These are phyloP conservation scores for Mucor ambiguus DNA, from an alignment of 371 early-diverging fungal species.

Conservation along the genomic window DNA sequence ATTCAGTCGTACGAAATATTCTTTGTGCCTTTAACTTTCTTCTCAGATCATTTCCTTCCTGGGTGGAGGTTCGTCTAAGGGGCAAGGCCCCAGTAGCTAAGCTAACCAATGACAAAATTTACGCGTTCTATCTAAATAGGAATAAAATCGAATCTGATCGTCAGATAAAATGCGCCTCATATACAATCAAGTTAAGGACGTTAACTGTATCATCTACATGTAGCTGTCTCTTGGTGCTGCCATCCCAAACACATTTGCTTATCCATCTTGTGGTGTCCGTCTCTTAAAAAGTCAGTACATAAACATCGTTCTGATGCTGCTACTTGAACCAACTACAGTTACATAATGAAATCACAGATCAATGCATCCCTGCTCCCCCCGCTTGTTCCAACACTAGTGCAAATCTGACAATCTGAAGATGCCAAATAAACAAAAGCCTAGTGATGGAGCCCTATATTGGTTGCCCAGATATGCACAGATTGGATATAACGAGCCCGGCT, in stretches of 20 bases:
- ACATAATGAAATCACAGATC: not conserved
- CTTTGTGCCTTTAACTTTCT: not conserved
- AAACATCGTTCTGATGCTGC: not conserved
- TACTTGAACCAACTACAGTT: not conserved
- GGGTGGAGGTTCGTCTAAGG: not conserved
- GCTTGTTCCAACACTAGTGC: not conserved
- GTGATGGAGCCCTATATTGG: too few relatives aligned
- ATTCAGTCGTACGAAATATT: not conserved
- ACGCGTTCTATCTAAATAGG: not conserved
- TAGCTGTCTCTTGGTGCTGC: not conserved
- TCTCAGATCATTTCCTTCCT: not conserved
- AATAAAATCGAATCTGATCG: not conserved
- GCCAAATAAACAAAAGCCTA: not conserved
- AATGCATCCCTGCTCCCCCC: not conserved
- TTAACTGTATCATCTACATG: not conserved
- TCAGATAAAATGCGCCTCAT: not conserved
- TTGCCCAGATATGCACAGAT: not conserved
- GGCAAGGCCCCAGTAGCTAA: not conserved
- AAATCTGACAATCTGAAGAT: not conserved
- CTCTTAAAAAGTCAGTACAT: not conserved
- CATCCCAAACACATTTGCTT: not conserved
- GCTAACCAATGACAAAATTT: not conserved
- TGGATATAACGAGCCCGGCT: not conserved
- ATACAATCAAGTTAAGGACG: not conserved
- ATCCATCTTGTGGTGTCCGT: not conserved